phyloP scores from a whole-genome alignment of 2,329 filamentous ascomycete species.

The Colletotrichum ledebouriae region DNA sequence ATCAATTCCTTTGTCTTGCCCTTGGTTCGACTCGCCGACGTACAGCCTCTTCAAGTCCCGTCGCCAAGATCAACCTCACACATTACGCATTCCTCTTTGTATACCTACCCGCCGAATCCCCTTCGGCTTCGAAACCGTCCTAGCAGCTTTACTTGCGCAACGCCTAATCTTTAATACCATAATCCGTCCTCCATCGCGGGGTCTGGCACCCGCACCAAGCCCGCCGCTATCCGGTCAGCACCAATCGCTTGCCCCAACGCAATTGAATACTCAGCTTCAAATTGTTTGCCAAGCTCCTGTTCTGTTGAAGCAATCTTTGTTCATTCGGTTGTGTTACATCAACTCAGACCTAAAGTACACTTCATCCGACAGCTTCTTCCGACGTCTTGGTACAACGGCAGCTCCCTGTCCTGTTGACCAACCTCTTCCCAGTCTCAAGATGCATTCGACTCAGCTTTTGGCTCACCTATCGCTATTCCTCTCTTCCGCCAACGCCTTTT shows the following conservation, averaged over 20 bases:
- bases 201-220: constrained; percentile 41
- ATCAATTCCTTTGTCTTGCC: constrained; percentile 37
- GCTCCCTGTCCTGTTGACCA: no score
- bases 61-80: constrained; percentile 31
- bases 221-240: constrained; percentile 9
- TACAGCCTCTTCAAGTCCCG: constrained; percentile 37
- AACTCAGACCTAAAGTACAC: no score
- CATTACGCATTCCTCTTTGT: constrained; percentile 38
- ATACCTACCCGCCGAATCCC: constrained; percentile 16
- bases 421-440: constrained; percentile 49
- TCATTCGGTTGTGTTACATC: constrained; percentile 2
- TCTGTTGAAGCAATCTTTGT: neutral
- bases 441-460: constrained; percentile 57
- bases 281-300: neutral
- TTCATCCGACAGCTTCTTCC: no score
- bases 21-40: constrained; percentile 39
- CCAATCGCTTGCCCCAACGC: neutral
- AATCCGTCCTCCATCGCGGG: constrained; percentile 41
- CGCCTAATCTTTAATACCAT: constrained; percentile 42
- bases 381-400: no score
- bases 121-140: constrained; percentile 13
- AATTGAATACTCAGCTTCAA: neutral
- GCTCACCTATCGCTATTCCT: constrained; percentile 64
- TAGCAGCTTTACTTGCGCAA: constrained; percentile 31
- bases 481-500: constrained; percentile 60